Evolutionary conservation across 2,329 filamentous ascomycete species (phyloP), one percentile per base, ranked within the genome.

Genomic region (Phyllosticta citribraziliensis): DNA sequence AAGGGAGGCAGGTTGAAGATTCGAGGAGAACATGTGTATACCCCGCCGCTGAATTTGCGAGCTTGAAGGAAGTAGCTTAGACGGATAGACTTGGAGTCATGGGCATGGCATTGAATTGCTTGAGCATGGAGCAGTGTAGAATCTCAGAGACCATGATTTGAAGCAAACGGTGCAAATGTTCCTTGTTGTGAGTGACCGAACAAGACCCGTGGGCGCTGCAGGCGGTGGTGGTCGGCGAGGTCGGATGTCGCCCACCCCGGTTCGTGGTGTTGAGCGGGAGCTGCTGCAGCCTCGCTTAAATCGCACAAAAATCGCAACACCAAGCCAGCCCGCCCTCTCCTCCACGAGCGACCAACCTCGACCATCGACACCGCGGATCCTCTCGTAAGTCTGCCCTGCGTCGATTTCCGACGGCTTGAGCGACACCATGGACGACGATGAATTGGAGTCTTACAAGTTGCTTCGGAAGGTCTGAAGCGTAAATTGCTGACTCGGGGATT

Each of bases 401-500:
- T 19, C 54, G 40, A 17, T 4, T n/a, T 47, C 40, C 17, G 40
- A 47, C n/a, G 40, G n/a, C 40, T 33, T 22, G 30, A 11, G 24
- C 55, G 50, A 61, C 57, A 55, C 59, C 52, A 57, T 55, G 51
- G 53, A 55, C 22, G 58, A 30, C 53, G 25, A 33, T 12, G 55
- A 57, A 54, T 33, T 58, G 60, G 63, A 63, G 72, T 75, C 72
- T 71, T 70, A 71, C 93, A 97, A 97, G 90, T 91, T 96, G 91
- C 91, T 97, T 97, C 93, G 92, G 79, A 79, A 78, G 77, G 72
- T 80, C 92, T 97, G 92, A 97, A 97, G 92, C 91, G 92, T 86
- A 86, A 96, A 96, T 96, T 97, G 93, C 93, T 97, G 92, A 97
- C 91, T 96, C 89, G 87, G 83, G 82, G 79, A 79, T 77, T 69